Conservation (phyloP, 1,139 yeast genomes). For the Yamadazyma dendronema region DNA sequence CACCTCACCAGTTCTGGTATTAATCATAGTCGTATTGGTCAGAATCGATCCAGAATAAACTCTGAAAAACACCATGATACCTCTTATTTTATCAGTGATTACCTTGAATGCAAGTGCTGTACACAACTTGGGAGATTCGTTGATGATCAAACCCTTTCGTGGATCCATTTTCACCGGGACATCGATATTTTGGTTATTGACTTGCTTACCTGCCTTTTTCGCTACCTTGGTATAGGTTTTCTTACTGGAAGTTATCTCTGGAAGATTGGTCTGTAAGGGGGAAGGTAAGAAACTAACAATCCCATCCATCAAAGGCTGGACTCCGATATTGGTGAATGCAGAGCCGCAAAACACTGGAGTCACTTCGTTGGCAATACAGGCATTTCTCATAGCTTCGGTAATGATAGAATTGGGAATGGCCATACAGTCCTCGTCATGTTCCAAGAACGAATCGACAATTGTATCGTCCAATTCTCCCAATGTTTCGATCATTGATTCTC, state of each 20-base stretch:
- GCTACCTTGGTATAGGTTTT: constrained; percentile 9
- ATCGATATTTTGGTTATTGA: constrained; percentile 14
- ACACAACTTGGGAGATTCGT: constrained; percentile 55
- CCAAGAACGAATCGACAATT: constrained; percentile 73
- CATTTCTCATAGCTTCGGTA: constrained; percentile 56
- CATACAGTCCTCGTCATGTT: constrained; percentile 68
- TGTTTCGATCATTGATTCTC: constrained; percentile 80
- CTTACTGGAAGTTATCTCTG: constrained; percentile 42
- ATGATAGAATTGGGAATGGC: constrained; percentile 53
- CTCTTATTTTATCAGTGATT: constrained; percentile 77
- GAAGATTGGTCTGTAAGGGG: constrained; percentile 63
- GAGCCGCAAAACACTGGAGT: constrained; percentile 92
- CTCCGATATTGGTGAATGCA: constrained; percentile 88
- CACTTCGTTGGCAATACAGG: constrained; percentile 57
- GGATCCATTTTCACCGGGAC: constrained; percentile 40
- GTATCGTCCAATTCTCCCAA: constrained; percentile 79
- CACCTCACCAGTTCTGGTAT: constrained; percentile 68
- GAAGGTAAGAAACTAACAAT: constrained; percentile 76
- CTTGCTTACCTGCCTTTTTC: constrained; percentile 10
- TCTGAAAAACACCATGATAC: constrained; percentile 81
- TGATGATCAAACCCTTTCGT: constrained; percentile 49
- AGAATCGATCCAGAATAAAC: constrained; percentile 79
- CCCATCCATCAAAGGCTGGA: constrained; percentile 90
- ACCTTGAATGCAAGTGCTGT: constrained; percentile 93
- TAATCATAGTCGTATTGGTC: constrained; percentile 60